Conservation (phyloP, 768 basidiomycete species). For the Macrolepiota fuliginosa region DNA sequence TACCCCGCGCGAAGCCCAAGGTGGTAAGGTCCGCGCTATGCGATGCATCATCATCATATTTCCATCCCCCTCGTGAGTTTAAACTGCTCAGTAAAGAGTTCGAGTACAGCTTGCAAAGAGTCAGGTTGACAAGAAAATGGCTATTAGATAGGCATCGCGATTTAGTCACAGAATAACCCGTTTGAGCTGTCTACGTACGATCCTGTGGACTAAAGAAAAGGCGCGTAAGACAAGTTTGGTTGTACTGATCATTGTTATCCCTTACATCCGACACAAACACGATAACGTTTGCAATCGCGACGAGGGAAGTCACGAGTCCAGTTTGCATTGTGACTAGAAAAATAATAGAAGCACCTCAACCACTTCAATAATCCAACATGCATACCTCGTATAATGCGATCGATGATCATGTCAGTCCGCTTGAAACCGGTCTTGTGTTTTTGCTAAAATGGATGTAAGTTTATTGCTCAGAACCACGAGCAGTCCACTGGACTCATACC, state of each 20-base stretch:
- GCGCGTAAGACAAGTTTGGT: neutral
- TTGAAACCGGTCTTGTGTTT: neutral
- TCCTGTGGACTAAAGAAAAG: neutral
- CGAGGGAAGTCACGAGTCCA: neutral
- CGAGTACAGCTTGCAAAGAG: slow-evolving; percentile 5
- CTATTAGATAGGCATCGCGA: neutral
- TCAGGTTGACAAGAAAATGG: neutral
- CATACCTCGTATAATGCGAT: slow-evolving; percentile 2
- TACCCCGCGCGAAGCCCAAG: too few relatives aligned
- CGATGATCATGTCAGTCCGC: neutral
- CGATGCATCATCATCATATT: neutral
- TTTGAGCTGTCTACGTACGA: neutral
- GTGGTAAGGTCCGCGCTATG: too few relatives aligned
- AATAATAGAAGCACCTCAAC: neutral
- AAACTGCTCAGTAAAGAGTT: neutral
- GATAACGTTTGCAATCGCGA: neutral
- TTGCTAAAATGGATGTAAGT: neutral
- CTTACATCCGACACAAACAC: neutral
- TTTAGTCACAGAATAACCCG: neutral
- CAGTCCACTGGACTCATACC: neutral
- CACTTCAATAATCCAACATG: neutral
- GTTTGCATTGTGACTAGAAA: slow-evolving; percentile 1
- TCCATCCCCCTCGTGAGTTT: neutral
- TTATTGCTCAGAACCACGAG: neutral
- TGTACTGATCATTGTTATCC: neutral